phyloP scores from a whole-genome alignment of 257 asterid genomes.

The Solanum pennellii region DNA sequence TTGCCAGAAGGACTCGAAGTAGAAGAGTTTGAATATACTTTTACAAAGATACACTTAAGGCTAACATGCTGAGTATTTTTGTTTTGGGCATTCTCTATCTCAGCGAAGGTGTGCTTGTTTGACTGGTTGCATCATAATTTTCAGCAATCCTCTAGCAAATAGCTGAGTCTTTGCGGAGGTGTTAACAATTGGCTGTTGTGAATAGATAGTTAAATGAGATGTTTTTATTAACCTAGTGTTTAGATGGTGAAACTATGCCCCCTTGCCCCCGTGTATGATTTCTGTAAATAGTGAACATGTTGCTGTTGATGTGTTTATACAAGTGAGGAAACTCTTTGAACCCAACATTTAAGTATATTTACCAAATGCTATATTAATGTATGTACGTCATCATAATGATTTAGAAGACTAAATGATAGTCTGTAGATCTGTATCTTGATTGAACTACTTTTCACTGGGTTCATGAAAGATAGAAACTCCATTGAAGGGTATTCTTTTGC shows the following conservation, averaged over 20 bases:
- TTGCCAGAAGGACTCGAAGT: slow-evolving; percentile 31
- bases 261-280: neutral
- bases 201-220: neutral
- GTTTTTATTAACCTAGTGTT: neutral
- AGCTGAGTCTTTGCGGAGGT: neutral
- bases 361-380: neutral
- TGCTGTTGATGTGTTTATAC: neutral
- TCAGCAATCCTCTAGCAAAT: neutral
- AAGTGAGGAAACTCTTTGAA: neutral
- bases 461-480: neutral
- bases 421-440: neutral
- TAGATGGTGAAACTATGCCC: neutral
- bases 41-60: neutral
- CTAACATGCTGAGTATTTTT: neutral
- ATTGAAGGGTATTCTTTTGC: neutral
- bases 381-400: neutral
- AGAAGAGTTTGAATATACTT: slow-evolving; percentile 14
- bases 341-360: neutral
- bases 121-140: neutral
- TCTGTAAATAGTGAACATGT: neutral
- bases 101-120: neutral
- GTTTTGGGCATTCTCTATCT: neutral
- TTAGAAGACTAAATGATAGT: neutral
- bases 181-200: neutral
- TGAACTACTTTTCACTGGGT: neutral